These are phyloP conservation scores for Verbascum thapsus DNA, from an alignment of 257 asterid species.

Conservation along the genomic window DNA sequence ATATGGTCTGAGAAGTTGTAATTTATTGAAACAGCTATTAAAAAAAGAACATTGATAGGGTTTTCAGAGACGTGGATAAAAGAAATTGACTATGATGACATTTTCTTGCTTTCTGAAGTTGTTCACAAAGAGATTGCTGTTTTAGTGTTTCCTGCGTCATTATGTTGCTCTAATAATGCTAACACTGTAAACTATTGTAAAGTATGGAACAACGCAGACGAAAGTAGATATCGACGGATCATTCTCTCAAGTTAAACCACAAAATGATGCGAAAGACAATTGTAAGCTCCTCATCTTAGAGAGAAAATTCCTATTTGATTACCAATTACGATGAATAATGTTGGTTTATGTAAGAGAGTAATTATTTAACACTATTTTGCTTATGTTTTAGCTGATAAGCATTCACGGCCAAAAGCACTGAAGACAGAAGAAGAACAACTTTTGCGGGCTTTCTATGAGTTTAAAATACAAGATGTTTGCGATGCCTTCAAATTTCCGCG, in stretches of 20 bases:
- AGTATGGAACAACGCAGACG: conserved; percentile 91
- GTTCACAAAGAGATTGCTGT: conserved; percentile 17
- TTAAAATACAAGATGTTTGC: conserved; percentile 93
- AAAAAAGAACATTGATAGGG: neutral
- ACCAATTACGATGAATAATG: conserved; percentile 17
- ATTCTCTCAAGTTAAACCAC: conserved; percentile 71
- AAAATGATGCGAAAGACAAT: conserved; percentile 46
- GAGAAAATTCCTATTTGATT: conserved; percentile 20
- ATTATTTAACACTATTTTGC: conserved; percentile 16
- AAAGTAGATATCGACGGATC: conserved; percentile 91
- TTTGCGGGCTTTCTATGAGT: conserved; percentile 86
- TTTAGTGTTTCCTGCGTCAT: conserved; percentile 15
- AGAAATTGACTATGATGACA: conserved; percentile 2
- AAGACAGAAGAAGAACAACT: conserved; percentile 89
- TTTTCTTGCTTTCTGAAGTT: neutral
- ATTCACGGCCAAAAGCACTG: conserved; percentile 79
- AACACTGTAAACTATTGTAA: conserved; percentile 36
- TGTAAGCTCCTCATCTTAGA: conserved; percentile 42
- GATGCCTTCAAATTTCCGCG: conserved; percentile 98
- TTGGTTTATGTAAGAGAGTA: conserved; percentile 22
- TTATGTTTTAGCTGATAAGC: conserved; percentile 66
- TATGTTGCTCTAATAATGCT: conserved; percentile 33
- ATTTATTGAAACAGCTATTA: conserved; percentile 5
- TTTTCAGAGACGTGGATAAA: neutral
- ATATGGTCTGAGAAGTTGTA: conserved; percentile 12